These are phyloP conservation scores for Nannizzia gypsea DNA, from an alignment of 2,329 filamentous ascomycete genomes.

Conservation along the genomic window DNA sequence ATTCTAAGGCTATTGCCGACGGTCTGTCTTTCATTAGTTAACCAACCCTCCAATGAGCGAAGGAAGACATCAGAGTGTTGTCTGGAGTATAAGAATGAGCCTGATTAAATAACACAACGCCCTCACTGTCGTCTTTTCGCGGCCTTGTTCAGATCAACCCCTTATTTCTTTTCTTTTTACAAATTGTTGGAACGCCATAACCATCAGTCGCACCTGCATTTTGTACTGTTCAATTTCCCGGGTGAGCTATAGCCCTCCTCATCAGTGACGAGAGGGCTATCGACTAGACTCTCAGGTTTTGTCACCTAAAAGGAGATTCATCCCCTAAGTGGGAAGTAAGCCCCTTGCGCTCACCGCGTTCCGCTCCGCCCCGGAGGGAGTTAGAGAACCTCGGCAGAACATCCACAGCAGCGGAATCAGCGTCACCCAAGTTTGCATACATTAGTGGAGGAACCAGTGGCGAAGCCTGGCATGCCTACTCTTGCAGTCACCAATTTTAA, in stretches of 20 bases:
- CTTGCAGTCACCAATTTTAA: constrained; percentile 67
- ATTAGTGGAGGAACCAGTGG: neutral
- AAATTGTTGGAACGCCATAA: neutral
- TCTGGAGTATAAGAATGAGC: constrained; percentile 1
- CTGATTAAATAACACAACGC: neutral
- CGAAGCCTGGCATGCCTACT: constrained; percentile 41
- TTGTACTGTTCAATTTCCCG: neutral
- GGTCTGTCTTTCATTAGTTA: neutral
- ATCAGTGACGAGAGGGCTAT: neutral
- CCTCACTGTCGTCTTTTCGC: neutral
- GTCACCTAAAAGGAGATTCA: neutral
- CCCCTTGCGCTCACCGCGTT: neutral
- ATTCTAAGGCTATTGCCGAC: neutral
- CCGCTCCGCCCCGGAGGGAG: neutral
- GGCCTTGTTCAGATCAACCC: neutral
- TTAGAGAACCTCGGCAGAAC: neutral
- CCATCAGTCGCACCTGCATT: neutral
- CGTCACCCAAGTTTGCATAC: neutral
- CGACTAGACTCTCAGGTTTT: neutral
- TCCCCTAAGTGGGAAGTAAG: too few relatives aligned
- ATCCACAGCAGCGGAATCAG: neutral
- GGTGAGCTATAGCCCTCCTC: neutral
- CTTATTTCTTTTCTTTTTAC: neutral
- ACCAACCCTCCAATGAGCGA: neutral
- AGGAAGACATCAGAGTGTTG: neutral